Percentiles rank a stretch among this genome's conserved stretches.
phyloP scores from a whole-genome alignment of 2,329 filamentous ascomycete species.

The Cordyceps tenuipes region DNA sequence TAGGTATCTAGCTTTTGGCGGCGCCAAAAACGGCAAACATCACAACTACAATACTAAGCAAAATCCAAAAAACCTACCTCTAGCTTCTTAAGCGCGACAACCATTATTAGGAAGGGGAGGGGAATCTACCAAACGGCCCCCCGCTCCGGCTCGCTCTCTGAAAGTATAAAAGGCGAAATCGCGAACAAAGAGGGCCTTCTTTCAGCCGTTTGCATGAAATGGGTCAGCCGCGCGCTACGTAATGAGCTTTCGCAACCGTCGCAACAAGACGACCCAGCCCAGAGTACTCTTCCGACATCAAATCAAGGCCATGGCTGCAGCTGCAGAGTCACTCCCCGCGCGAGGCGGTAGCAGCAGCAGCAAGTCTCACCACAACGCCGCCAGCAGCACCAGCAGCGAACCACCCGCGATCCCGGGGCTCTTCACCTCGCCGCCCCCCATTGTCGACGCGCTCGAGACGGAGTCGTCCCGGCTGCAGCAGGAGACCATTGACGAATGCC shows the following conservation, averaged over 20 bases:
- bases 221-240: conserved; percentile 4
- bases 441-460: conserved; percentile 60
- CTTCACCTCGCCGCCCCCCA: conserved; percentile 49
- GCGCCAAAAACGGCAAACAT: neutral
- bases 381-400: neutral
- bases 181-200: neutral
- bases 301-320: conserved; percentile 8
- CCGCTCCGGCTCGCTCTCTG: neutral
- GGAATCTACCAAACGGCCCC: neutral
- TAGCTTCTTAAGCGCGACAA: neutral
- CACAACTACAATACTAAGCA: conserved; percentile 1
- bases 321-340: neutral
- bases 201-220: neutral
- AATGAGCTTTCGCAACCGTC: conserved; percentile 10
- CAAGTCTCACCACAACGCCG: neutral
- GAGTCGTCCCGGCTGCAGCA: conserved; percentile 61
- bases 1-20: neutral
- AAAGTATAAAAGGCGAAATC: neutral
- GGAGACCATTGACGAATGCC: conserved; percentile 57
- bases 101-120: neutral
- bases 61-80: neutral
- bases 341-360: neutral
- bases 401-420: conserved; percentile 38
- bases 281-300: conserved; percentile 10
- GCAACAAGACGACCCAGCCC: conserved; percentile 3